phyloP scores from a whole-genome alignment of 768 basidiomycete genomes.

The Arthromyces matolae region DNA sequence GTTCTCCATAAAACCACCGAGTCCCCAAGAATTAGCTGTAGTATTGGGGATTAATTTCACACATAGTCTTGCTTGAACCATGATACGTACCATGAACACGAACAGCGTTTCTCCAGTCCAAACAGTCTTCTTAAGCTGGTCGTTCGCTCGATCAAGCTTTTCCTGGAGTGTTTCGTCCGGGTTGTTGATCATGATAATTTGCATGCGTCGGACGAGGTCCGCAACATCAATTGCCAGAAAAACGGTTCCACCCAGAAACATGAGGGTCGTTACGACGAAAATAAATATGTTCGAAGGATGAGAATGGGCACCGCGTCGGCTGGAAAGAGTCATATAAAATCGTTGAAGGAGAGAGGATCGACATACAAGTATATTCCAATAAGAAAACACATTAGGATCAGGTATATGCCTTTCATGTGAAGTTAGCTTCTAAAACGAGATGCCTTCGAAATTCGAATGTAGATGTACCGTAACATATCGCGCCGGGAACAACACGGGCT shows the following conservation, averaged over 20 bases:
- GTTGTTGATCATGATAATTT: constrained; percentile 22
- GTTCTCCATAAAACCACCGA: constrained; percentile 30
- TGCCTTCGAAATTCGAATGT: neutral
- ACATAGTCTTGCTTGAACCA: too few species aligned
- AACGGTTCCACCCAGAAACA: constrained; percentile 25
- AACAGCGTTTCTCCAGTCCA: constrained; percentile 31
- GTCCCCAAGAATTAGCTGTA: constrained; percentile 26
- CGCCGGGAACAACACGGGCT: constrained; percentile 16
- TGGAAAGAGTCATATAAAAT: constrained; percentile 4
- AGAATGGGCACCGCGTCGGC: constrained; percentile 15
- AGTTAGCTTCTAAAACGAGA: neutral
- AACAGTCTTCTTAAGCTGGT: constrained; percentile 18
- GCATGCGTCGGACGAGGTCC: constrained; percentile 25
- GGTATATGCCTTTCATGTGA: constrained; percentile 13
- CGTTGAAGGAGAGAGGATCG: neutral
- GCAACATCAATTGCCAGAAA: constrained; percentile 25
- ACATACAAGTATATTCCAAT: constrained; percentile 14
- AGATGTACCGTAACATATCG: constrained; percentile 20
- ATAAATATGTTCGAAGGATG: constrained; percentile 18
- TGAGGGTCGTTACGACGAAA: constrained; percentile 20
- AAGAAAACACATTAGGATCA: constrained; percentile 16
- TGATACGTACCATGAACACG: constrained; percentile 26
- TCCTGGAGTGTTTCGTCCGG: constrained; percentile 16
- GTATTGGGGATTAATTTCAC: neutral
- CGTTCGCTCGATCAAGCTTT: constrained; percentile 20